Evolutionary conservation across 768 basidiomycete species (phyloP).

Genomic region (Leccinum imitatum): DNA sequence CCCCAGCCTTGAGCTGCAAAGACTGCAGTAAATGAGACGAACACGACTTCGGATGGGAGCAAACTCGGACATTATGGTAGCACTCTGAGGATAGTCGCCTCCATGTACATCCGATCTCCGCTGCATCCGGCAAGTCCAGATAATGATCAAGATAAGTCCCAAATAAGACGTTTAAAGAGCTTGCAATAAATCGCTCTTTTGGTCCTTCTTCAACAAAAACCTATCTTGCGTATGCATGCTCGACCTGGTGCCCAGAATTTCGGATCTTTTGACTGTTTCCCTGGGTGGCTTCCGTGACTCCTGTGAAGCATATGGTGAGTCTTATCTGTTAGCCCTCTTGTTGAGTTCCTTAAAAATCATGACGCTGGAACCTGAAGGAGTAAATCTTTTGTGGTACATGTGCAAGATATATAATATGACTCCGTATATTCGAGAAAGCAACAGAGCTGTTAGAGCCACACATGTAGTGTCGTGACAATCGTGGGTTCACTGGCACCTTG

Average conservation of each 20-base stretch:
- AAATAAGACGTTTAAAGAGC: slow-evolving; percentile 9
- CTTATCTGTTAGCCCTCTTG: neutral
- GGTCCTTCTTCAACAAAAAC: neutral
- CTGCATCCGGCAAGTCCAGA: slow-evolving; percentile 38
- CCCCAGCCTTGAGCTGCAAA: slow-evolving; percentile 89
- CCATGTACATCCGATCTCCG: slow-evolving; percentile 72
- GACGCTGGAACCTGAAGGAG: neutral
- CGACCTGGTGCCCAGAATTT: neutral
- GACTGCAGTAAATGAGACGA: slow-evolving; percentile 84
- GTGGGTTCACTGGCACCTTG: neutral
- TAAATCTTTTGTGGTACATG: neutral
- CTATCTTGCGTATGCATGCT: neutral
- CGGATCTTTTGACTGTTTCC: neutral
- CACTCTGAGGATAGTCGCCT: slow-evolving; percentile 80
- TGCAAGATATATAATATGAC: neutral
- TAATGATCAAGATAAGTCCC: neutral
- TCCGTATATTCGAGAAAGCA: neutral
- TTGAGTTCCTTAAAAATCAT: neutral
- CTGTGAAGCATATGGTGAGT: no score
- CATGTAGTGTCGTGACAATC: neutral
- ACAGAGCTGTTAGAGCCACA: neutral
- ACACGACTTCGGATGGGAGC: slow-evolving; percentile 74
- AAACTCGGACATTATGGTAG: slow-evolving; percentile 89
- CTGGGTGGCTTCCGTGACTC: no score
- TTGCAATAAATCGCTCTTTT: slow-evolving; percentile 61